Evolutionary conservation across 2,329 filamentous ascomycete genomes (phyloP).

Genomic region (Trichoderma semiorbis): DNA sequence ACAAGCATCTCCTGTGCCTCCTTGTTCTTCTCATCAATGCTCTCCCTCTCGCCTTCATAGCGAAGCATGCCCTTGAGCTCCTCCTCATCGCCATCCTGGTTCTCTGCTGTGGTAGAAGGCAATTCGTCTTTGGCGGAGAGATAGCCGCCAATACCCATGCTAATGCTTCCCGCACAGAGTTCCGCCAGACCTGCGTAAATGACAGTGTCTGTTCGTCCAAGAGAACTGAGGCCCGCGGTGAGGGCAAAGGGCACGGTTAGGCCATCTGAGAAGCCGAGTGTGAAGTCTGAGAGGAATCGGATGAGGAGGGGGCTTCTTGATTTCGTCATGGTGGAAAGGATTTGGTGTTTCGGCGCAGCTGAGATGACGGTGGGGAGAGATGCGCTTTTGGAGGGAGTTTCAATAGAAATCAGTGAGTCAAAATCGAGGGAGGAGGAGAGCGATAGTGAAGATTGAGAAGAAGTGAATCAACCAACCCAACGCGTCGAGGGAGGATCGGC

Average conservation of each 20-base stretch:
- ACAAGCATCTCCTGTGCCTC: conserved; percentile 25
- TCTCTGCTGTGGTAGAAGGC: neutral
- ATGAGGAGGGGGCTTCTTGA: conserved; percentile 30
- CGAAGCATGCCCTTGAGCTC: conserved; percentile 29
- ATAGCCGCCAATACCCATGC: conserved; percentile 71
- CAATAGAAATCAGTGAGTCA: neutral
- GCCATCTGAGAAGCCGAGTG: conserved; percentile 70
- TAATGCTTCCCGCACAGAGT: conserved; percentile 67
- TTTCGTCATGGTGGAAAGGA: conserved; percentile 21
- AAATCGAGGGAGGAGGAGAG: neutral
- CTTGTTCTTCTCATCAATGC: conserved; percentile 20
- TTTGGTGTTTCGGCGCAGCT: neutral
- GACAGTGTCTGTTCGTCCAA: conserved; percentile 59
- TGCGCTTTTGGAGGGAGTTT: neutral
- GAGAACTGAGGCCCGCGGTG: conserved; percentile 63
- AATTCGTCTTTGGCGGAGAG: conserved; percentile 52
- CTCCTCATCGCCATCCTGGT: conserved; percentile 21
- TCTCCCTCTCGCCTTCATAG: conserved; percentile 8
- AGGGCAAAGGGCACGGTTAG: conserved; percentile 73
- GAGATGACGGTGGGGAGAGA: neutral
- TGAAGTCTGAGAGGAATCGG: conserved; percentile 59
- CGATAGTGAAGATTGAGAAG: neutral
- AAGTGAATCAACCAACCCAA: neutral
- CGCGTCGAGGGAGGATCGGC: neutral
- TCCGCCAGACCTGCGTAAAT: conserved; percentile 68